Evolutionary conservation across 441 rosid species (phyloP).

Genomic region (Sinapis alba): DNA sequence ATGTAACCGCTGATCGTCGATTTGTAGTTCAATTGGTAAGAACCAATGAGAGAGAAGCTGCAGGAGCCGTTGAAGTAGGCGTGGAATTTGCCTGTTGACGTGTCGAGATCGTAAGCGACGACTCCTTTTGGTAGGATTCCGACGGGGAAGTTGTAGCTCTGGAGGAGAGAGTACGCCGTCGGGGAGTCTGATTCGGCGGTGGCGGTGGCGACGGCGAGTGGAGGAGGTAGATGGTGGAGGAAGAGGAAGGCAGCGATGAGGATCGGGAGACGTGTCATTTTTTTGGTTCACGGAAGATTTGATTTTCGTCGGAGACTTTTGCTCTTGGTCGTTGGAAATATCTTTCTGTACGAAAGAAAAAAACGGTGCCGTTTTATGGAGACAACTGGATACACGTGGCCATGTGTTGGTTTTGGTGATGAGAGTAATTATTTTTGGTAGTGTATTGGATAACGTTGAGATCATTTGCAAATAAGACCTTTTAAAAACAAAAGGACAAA

Average conservation of each 20-base stretch:
- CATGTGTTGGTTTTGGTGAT: constrained; percentile 1
- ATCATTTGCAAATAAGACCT: background rate
- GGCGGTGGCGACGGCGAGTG: background rate
- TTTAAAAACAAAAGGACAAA: background rate
- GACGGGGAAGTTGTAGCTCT: constrained; percentile 67
- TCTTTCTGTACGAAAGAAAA: background rate
- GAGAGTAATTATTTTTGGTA: background rate
- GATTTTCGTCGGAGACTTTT: constrained; percentile 23
- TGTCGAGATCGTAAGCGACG: constrained; percentile 63
- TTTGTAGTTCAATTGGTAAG: constrained; percentile 75
- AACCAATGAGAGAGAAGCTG: constrained; percentile 80
- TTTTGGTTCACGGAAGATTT: background rate
- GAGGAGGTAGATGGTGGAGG: background rate
- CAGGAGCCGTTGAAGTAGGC: constrained; percentile 68
- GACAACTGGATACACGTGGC: constrained; percentile 16
- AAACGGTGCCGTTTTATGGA: background rate
- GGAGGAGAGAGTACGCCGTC: constrained; percentile 69
- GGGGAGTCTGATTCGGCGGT: constrained; percentile 32
- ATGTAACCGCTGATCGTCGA: constrained; percentile 71
- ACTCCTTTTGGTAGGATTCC: constrained; percentile 86
- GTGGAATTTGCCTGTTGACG: constrained; percentile 58
- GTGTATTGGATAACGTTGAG: background rate
- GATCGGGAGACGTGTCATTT: constrained; percentile 23
- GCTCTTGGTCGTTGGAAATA: background rate
- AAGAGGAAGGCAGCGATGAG: background rate